Evolutionary conservation across 768 basidiomycete genomes (phyloP).

Genomic region (Clathrus columnatus): DNA sequence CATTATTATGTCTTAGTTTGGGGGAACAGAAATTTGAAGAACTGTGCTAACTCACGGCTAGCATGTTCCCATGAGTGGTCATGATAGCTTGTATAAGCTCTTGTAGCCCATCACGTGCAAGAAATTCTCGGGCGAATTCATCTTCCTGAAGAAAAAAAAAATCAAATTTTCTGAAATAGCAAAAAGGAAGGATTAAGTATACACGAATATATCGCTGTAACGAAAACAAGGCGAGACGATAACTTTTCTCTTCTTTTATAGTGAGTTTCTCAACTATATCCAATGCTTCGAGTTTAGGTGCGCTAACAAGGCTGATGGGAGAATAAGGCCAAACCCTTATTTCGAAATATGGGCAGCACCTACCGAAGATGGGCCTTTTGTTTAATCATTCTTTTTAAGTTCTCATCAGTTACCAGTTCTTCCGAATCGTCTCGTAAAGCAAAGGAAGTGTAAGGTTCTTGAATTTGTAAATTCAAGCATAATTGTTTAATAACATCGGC

Average conservation of each 20-base stretch:
- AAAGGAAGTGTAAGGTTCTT: conserved; percentile 61
- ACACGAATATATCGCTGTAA: conserved; percentile 76
- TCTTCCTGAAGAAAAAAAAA: conserved; percentile 52
- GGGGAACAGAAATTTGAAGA: neutral
- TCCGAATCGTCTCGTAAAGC: conserved; percentile 77
- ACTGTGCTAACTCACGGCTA: conserved; percentile 50
- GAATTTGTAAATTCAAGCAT: conserved; percentile 71
- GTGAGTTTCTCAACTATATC: conserved; percentile 67
- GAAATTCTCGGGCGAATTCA: conserved; percentile 71
- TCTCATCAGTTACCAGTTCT: conserved; percentile 81
- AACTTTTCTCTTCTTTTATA: conserved; percentile 46
- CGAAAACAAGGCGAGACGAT: conserved; percentile 65
- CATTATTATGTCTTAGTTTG: neutral
- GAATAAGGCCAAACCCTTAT: neutral
- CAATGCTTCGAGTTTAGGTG: conserved; percentile 70
- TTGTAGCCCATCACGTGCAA: conserved; percentile 59
- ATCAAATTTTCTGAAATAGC: neutral
- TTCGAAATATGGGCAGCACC: conserved; percentile 18
- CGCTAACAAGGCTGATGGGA: conserved; percentile 57
- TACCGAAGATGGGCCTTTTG: conserved; percentile 72
- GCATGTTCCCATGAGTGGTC: conserved; percentile 65
- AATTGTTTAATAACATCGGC: conserved; percentile 80
- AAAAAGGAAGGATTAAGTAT: neutral
- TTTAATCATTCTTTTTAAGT: conserved; percentile 73
- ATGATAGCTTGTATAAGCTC: conserved; percentile 66